Evolutionary conservation across 2,329 filamentous ascomycete species (phyloP).

Genomic region (Cercospora berteroae): DNA sequence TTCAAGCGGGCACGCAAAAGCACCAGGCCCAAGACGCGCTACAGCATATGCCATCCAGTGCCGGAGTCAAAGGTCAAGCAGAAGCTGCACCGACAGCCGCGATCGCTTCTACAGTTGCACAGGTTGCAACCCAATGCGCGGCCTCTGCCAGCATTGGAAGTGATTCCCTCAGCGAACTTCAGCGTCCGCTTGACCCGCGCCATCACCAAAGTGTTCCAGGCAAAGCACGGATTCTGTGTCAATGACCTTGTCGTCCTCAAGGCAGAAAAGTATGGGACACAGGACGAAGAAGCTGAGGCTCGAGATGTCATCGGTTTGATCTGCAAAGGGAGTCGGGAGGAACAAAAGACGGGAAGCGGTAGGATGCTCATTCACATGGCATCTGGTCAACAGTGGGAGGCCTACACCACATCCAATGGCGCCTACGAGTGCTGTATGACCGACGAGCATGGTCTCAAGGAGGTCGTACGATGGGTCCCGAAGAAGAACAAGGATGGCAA

Average conservation of each 20-base stretch:
- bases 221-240: slow-evolving; percentile 62
- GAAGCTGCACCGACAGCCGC: slow-evolving; percentile 66
- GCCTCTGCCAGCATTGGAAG: slow-evolving; percentile 67
- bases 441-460: slow-evolving; percentile 57
- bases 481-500: slow-evolving; percentile 43
- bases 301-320: slow-evolving; percentile 66
- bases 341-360: slow-evolving; percentile 53
- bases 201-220: slow-evolving; percentile 63
- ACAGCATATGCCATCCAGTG: slow-evolving; percentile 66
- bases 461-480: slow-evolving; percentile 69
- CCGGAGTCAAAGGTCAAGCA: slow-evolving; percentile 55
- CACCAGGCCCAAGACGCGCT: slow-evolving; percentile 58
- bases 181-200: slow-evolving; percentile 59
- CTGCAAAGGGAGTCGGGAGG: slow-evolving; percentile 46
- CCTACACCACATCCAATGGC: slow-evolving; percentile 44
- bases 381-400: slow-evolving; percentile 48
- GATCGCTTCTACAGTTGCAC: slow-evolving; percentile 70
- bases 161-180: slow-evolving; percentile 60
- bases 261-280: slow-evolving; percentile 63
- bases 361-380: slow-evolving; percentile 67
- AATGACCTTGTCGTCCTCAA: slow-evolving; percentile 70
- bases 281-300: slow-evolving; percentile 53
- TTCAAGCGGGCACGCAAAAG: slow-evolving; percentile 29
- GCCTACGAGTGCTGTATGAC: slow-evolving; percentile 58
- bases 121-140: slow-evolving; percentile 60